These are phyloP conservation scores for Suillus spraguei DNA, from an alignment of 768 basidiomycete species.

Conservation along the genomic window DNA sequence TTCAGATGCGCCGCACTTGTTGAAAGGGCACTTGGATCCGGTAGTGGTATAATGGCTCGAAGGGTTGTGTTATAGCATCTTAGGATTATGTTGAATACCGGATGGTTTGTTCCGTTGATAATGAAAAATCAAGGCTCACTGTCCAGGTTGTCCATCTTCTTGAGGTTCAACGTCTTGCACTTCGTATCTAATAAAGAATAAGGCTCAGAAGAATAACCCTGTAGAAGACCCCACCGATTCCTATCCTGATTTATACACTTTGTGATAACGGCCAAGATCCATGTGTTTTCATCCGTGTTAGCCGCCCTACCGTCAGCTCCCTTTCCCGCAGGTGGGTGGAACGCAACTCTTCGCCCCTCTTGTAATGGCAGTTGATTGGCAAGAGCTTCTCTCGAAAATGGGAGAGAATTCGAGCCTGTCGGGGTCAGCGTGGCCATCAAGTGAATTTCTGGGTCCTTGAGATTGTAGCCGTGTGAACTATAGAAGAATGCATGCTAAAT, in stretches of 20 bases:
- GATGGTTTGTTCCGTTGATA: neutral
- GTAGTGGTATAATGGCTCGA: slow-evolving; percentile 75
- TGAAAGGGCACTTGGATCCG: slow-evolving; percentile 63
- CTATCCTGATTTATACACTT: slow-evolving; percentile 73
- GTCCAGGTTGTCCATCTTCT: slow-evolving; percentile 73
- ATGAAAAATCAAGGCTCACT: slow-evolving; percentile 29
- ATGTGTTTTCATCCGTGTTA: slow-evolving; percentile 52
- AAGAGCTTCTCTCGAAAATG: slow-evolving; percentile 63
- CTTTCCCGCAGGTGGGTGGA: slow-evolving; percentile 68
- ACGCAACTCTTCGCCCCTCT: slow-evolving; percentile 79
- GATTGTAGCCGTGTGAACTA: too few species aligned
- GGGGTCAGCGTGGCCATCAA: slow-evolving; percentile 45
- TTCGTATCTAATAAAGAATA: slow-evolving; percentile 58
- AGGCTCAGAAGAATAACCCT: slow-evolving; percentile 3
- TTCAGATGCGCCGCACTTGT: slow-evolving; percentile 63
- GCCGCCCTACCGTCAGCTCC: slow-evolving; percentile 59
- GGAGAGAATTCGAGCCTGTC: slow-evolving; percentile 55
- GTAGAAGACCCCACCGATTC: slow-evolving; percentile 50
- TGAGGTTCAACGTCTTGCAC: slow-evolving; percentile 86
- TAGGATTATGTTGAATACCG: slow-evolving; percentile 9
- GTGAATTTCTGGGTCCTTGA: too few species aligned
- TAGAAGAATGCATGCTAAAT: too few species aligned
- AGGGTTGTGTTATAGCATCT: slow-evolving; percentile 73
- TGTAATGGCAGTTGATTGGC: slow-evolving; percentile 67
- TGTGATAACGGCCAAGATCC: slow-evolving; percentile 81